phyloP scores from a whole-genome alignment of 2,329 filamentous ascomycete genomes.

The Alternaria alternata region DNA sequence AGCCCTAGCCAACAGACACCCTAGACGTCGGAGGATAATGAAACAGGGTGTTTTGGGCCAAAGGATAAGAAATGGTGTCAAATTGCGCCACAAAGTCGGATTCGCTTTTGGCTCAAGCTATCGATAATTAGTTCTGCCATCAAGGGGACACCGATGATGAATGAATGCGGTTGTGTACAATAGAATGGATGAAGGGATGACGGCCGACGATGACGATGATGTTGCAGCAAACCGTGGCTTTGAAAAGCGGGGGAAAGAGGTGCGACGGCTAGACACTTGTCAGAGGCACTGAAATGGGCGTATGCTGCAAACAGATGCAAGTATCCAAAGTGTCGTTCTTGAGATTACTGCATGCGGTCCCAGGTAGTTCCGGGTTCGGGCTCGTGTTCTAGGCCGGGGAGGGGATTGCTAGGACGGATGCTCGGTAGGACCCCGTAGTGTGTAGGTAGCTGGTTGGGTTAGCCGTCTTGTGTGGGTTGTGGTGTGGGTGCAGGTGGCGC shows the following conservation, averaged over 20 bases:
- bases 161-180: not conserved
- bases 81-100: not conserved
- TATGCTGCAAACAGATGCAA: constrained; percentile 1
- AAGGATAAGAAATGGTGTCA: not conserved
- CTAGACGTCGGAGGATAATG: constrained; percentile 22
- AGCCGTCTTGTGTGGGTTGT: not conserved
- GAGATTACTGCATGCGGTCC: not conserved
- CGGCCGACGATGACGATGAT: not conserved
- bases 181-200: not conserved
- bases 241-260: not conserved
- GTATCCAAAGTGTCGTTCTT: not conserved
- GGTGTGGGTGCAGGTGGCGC: constrained; percentile 18
- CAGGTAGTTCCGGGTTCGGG: not conserved
- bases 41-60: constrained; percentile 1
- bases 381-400: constrained; percentile 5
- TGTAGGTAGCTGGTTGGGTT: not conserved
- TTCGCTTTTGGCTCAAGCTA: not conserved
- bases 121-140: not conserved
- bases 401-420: not conserved
- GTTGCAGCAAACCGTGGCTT: not conserved
- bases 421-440: constrained; percentile 14
- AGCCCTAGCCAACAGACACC: not conserved
- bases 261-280: not conserved
- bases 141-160: not conserved
- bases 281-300: not conserved